Conservation (phyloP, 1,139 yeast genomes). For the Komagataea norvegica region DNA sequence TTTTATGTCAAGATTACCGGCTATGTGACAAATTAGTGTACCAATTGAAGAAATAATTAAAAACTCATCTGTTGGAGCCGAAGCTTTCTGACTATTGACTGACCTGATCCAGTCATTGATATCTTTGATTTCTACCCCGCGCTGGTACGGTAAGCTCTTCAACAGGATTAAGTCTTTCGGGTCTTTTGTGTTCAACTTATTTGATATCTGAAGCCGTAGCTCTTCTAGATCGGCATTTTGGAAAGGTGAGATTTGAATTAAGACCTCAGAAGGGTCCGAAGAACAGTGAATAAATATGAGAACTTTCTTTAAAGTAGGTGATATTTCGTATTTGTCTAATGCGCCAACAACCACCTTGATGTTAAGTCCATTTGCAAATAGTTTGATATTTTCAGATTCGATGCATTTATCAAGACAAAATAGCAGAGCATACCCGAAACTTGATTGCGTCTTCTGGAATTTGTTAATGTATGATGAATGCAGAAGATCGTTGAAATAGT, state of each 20-base stretch:
- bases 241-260: slow-evolving; percentile 10
- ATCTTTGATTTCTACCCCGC: neutral
- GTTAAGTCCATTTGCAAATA: slow-evolving; percentile 11
- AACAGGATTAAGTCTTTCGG: slow-evolving; percentile 6
- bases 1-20: slow-evolving; percentile 32
- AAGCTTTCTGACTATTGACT: neutral
- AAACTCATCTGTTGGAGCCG: slow-evolving; percentile 7
- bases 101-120: slow-evolving; percentile 7
- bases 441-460: slow-evolving; percentile 15
- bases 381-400: neutral
- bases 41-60: slow-evolving; percentile 33
- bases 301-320: slow-evolving; percentile 13
- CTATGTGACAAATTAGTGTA: slow-evolving; percentile 38
- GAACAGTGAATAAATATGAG: slow-evolving; percentile 10
- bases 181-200: too few species aligned
- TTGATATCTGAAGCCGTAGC: too few species aligned
- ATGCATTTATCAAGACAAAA: slow-evolving; percentile 12
- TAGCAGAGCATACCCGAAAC: slow-evolving; percentile 15
- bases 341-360: slow-evolving; percentile 5
- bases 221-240: slow-evolving; percentile 14
- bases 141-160: slow-evolving; percentile 4
- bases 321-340: slow-evolving; percentile 3
- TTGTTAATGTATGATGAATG: slow-evolving; percentile 10
- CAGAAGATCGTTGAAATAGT: slow-evolving; percentile 13
- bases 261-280: slow-evolving; percentile 7